A percentile compares a stretch with the other conserved stretches of the same genome.
These are phyloP conservation scores for Kodamaea nitidulidarum DNA, from an alignment of 805 yeast genomes.

Conservation along the genomic window DNA sequence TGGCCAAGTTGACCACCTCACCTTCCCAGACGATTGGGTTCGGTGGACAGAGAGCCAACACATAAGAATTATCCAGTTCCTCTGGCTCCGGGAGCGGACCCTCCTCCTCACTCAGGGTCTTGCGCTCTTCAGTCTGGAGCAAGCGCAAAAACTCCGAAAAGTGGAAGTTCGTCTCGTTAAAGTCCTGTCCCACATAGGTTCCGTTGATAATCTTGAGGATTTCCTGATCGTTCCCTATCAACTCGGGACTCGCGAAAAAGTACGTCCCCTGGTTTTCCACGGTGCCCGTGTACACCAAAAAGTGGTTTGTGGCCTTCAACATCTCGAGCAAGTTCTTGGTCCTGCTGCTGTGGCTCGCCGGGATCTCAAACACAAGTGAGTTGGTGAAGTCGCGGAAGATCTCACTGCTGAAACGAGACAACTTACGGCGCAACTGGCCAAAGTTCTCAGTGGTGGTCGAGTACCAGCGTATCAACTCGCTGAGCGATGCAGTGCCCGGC, in stretches of 20 bases:
- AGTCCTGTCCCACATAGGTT: constrained; percentile 35
- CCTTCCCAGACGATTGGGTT: constrained; percentile 94
- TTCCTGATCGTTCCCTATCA: constrained; percentile 39
- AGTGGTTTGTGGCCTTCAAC: constrained; percentile 66
- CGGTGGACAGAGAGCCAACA: constrained; percentile 69
- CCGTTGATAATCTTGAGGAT: constrained; percentile 38
- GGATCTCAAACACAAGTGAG: constrained; percentile 57
- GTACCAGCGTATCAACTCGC: constrained; percentile 58
- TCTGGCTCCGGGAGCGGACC: constrained; percentile 10
- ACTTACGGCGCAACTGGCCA: constrained; percentile 74
- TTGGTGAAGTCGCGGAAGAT: constrained; percentile 71
- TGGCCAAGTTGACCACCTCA: constrained; percentile 52
- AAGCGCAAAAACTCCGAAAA: constrained; percentile 24
- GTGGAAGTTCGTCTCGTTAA: constrained; percentile 20
- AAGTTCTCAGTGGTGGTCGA: constrained; percentile 63
- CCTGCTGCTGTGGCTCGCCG: constrained; percentile 37
- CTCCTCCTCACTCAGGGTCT: background rate
- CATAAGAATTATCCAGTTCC: constrained; percentile 50
- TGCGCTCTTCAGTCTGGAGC: constrained; percentile 10
- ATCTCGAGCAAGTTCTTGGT: constrained; percentile 50
- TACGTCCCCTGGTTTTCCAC: constrained; percentile 75
- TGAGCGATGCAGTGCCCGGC: constrained; percentile 38
- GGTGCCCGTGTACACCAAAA: constrained; percentile 68
- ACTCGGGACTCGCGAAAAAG: constrained; percentile 66
- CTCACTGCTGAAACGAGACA: constrained; percentile 69